Conservation (phyloP, 208 protist species). For the Leishmania martiniquensis region DNA sequence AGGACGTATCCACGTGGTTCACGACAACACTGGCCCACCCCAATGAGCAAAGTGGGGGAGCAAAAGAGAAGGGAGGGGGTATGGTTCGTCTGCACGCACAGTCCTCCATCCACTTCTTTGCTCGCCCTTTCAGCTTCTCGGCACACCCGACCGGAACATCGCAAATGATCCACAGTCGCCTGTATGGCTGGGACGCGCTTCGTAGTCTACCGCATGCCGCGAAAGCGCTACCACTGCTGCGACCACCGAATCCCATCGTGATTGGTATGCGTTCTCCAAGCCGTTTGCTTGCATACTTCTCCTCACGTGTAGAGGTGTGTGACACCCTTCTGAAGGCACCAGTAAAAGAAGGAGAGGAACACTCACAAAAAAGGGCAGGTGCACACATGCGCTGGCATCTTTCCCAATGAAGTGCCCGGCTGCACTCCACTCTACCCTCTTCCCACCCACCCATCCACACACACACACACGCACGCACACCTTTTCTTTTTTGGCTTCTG, state of each 20-base stretch:
- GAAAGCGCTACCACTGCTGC: background rate
- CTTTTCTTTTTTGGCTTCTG: too few relatives aligned
- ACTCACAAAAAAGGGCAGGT: background rate
- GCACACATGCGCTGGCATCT: too few relatives aligned
- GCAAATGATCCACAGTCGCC: background rate
- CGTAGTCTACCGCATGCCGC: background rate
- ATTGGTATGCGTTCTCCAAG: background rate
- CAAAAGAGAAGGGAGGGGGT: background rate
- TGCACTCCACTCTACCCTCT: too few relatives aligned
- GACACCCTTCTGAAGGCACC: background rate
- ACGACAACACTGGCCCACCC: background rate
- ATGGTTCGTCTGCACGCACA: background rate
- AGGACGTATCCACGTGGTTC: background rate
- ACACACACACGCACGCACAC: background rate
- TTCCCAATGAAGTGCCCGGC: too few relatives aligned
- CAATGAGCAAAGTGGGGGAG: background rate
- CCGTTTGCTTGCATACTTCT: background rate
- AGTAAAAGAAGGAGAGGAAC: background rate
- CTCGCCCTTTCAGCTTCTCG: background rate
- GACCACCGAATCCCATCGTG: background rate
- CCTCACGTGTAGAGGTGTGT: background rate
- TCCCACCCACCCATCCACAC: too few relatives aligned
- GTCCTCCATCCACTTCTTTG: too few relatives aligned
- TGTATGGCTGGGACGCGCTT: too few relatives aligned
- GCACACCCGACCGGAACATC: background rate